A percentile compares a stretch with the other conserved stretches of the same genome.
phyloP scores from a whole-genome alignment of 345 rosid species.

The Aegle marmelos region DNA sequence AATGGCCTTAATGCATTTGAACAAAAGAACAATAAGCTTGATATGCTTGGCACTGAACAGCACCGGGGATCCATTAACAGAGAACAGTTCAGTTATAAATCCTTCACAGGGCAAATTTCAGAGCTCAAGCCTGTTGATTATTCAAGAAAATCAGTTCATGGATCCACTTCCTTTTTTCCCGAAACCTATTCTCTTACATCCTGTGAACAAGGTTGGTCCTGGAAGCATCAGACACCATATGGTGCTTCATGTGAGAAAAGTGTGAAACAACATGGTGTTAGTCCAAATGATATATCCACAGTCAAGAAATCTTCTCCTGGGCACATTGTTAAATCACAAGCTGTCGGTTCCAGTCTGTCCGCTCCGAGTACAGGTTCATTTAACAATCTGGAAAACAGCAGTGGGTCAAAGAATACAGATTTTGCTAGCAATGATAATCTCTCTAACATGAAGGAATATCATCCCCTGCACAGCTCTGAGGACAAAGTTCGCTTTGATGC shows the following conservation, averaged over 20 bases:
- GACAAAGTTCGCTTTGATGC: constrained; percentile 33
- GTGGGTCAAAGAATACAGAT: constrained; percentile 14
- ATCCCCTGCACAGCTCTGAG: constrained; percentile 23
- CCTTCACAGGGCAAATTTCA: constrained; percentile 32
- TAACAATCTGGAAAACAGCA: constrained; percentile 8
- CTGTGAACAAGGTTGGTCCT: constrained; percentile 23
- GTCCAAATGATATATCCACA: constrained; percentile 13
- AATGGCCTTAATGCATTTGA: constrained; percentile 29
- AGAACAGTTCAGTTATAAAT: constrained; percentile 23
- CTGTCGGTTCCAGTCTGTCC: constrained; percentile 18
- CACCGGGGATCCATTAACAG: constrained; percentile 28
- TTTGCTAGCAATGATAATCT: constrained; percentile 13
- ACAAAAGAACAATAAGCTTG: constrained; percentile 27
- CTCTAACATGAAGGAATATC: constrained; percentile 30
- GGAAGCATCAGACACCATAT: constrained; percentile 29
- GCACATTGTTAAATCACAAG: constrained; percentile 24
- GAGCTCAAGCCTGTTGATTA: constrained; percentile 26
- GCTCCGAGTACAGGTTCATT: constrained; percentile 8
- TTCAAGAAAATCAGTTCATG: constrained; percentile 29
- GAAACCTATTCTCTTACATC: constrained; percentile 29
- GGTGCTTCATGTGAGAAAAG: constrained; percentile 23
- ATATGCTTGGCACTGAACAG: constrained; percentile 27
- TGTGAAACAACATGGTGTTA: constrained; percentile 17
- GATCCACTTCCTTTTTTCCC: constrained; percentile 34
- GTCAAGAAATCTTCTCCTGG: constrained; percentile 26